Conservation (phyloP, 2,329 filamentous ascomycete genomes). For the Elsinoe fawcettii region DNA sequence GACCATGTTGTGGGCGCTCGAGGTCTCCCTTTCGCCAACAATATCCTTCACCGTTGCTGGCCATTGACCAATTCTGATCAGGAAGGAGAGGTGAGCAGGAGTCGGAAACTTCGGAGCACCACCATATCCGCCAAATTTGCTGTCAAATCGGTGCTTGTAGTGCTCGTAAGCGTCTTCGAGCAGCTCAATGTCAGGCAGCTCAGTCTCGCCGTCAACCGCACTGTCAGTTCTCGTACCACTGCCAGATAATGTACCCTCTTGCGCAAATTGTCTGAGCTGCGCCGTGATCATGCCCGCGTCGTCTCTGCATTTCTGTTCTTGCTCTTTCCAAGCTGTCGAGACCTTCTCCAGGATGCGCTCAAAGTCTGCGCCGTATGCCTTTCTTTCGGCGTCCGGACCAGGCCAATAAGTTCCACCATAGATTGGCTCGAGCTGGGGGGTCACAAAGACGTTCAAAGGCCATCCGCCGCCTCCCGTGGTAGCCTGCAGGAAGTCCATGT, state of each 20-base stretch:
- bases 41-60: conserved; percentile 70
- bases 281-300: conserved; percentile 75
- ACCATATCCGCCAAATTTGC: conserved; percentile 67
- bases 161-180: conserved; percentile 82
- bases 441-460: conserved; percentile 95
- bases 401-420: conserved; percentile 98
- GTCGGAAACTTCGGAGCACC: conserved; percentile 81
- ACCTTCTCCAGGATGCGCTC: conserved; percentile 77
- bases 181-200: conserved; percentile 74
- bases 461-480: conserved; percentile 85
- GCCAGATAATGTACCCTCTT: conserved; percentile 64
- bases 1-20: conserved; percentile 68
- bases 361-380: conserved; percentile 61
- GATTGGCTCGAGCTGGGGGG: conserved; percentile 83
- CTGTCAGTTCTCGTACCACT: conserved; percentile 22
- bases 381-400: conserved; percentile 56
- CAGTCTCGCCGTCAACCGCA: conserved; percentile 23
- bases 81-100: conserved; percentile 72
- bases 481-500: conserved; percentile 97
- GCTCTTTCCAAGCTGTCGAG: conserved; percentile 64
- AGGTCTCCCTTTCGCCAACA: conserved; percentile 74
- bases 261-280: conserved; percentile 78
- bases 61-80: conserved; percentile 66
- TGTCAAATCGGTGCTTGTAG: conserved; percentile 74
- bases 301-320: conserved; percentile 72